A percentile compares a stretch with the other conserved stretches of the same genome.
These are phyloP conservation scores for Leptographium wingfieldii DNA, from an alignment of 2,329 filamentous ascomycete species.

Conservation along the genomic window DNA sequence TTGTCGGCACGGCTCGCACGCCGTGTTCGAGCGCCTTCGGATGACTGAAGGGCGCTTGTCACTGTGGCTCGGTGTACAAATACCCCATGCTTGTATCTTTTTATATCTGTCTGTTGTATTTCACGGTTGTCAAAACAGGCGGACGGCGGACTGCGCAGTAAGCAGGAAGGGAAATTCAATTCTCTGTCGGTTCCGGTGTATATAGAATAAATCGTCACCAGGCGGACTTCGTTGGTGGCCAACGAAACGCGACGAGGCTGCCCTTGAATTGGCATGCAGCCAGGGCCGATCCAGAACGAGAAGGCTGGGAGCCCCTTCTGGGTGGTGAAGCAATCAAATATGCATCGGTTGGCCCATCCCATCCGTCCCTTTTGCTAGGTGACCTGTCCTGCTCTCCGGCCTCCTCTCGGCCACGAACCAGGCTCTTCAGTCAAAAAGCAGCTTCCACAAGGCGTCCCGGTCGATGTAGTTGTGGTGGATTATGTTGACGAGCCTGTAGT, in stretches of 20 bases:
- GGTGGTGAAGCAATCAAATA: neutral
- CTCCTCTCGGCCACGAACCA: neutral
- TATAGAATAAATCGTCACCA: neutral
- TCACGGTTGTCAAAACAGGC: neutral
- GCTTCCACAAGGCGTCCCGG: conserved; percentile 57
- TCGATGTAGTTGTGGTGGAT: conserved; percentile 72
- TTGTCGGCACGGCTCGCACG: neutral
- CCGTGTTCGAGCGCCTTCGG: neutral
- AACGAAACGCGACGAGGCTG: neutral
- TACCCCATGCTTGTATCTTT: neutral
- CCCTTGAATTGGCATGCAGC: neutral
- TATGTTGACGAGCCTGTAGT: conserved; percentile 82
- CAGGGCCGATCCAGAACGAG: neutral
- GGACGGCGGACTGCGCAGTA: neutral
- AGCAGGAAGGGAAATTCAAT: neutral
- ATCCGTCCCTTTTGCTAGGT: neutral
- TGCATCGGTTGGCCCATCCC: neutral
- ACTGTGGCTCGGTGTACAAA: neutral
- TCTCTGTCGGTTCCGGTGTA: neutral
- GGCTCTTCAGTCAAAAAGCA: conserved; percentile 27
- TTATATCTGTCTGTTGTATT: neutral
- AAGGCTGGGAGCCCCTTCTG: neutral
- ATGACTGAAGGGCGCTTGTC: neutral
- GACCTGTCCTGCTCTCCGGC: neutral
- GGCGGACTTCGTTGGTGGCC: neutral